phyloP scores from a whole-genome alignment of 169 alveolate species.

The Theileria parva region DNA sequence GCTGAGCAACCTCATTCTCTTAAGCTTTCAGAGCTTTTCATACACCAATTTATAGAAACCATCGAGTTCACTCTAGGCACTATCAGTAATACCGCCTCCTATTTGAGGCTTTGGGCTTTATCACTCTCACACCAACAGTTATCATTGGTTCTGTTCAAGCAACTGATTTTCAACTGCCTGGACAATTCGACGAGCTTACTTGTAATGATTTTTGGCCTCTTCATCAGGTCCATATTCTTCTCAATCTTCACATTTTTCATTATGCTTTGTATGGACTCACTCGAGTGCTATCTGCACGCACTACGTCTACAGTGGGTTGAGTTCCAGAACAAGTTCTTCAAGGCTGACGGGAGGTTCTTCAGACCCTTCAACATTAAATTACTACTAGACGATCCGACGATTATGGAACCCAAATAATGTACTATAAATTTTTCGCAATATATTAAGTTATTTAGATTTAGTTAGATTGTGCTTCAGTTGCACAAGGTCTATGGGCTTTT shows the following conservation, averaged over 20 bases:
- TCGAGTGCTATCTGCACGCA: conserved; percentile 99
- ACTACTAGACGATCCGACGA: conserved; percentile 35
- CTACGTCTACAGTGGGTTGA: conserved; percentile 99
- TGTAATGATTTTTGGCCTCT: conserved; percentile 57
- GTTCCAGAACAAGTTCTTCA: conserved; percentile 98
- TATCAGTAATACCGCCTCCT: conserved; percentile 98
- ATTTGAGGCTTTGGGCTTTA: conserved; percentile 98
- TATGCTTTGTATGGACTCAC: conserved; percentile 96
- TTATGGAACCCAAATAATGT: conserved; percentile 13
- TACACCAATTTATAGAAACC: conserved; percentile 96
- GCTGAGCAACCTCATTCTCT: conserved; percentile 62
- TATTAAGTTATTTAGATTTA: neutral
- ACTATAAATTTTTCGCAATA: neutral
- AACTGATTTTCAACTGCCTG: conserved; percentile 68
- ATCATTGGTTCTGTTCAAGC: conserved; percentile 91
- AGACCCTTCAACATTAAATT: conserved; percentile 82
- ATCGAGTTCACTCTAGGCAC: conserved; percentile 98
- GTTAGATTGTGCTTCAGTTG: conserved; percentile 51
- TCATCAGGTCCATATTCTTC: conserved; percentile 82
- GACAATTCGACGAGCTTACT: conserved; percentile 36
- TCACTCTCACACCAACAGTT: conserved; percentile 98
- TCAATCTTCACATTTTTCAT: conserved; percentile 93
- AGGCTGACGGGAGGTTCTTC: conserved; percentile 96
- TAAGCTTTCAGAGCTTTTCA: conserved; percentile 86
- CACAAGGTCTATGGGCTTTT: conserved; percentile 52